These are phyloP conservation scores for Phytophthora fragariaefolia DNA, from an alignment of 352 stramenopile species.

Conservation along the genomic window DNA sequence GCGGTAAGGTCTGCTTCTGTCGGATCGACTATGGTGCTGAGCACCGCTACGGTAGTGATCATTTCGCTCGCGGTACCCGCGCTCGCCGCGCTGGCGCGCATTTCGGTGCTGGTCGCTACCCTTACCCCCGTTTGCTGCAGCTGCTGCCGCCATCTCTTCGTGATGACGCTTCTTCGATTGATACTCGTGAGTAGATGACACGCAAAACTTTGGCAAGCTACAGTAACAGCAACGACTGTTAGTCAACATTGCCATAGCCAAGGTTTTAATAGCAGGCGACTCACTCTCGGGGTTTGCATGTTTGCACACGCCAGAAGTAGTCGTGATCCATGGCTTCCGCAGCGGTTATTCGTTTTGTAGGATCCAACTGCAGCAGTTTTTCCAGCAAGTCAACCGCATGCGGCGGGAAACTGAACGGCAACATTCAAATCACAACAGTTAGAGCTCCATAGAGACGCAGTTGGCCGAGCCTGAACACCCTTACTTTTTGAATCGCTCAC, in stretches of 20 bases:
- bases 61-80: slow-evolving; percentile 37
- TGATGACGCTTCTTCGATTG: slow-evolving; percentile 89
- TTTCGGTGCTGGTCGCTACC: slow-evolving; percentile 38
- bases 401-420: slow-evolving; percentile 63
- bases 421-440: background rate
- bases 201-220: slow-evolving; percentile 86
- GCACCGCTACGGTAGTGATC: slow-evolving; percentile 42
- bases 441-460: background rate
- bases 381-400: slow-evolving; percentile 92
- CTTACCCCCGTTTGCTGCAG: slow-evolving; percentile 32
- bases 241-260: slow-evolving; percentile 3
- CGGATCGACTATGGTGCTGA: slow-evolving; percentile 37
- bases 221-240: slow-evolving; percentile 11
- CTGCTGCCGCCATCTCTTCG: slow-evolving; percentile 67
- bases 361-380: slow-evolving; percentile 96
- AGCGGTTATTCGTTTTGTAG: slow-evolving; percentile 93
- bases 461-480: slow-evolving; percentile 15
- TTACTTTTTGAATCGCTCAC: slow-evolving; percentile 85
- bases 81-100: slow-evolving; percentile 36
- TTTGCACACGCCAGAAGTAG: slow-evolving; percentile 95
- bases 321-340: slow-evolving; percentile 96
- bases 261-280: slow-evolving; percentile 23
- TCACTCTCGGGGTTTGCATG: slow-evolving; percentile 85
- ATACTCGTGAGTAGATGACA: slow-evolving; percentile 86
- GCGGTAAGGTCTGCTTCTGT: slow-evolving; percentile 37